These are phyloP conservation scores for Aeminium ludgeri DNA, from an alignment of 495 filamentous ascomycete genomes.

Conservation along the genomic window DNA sequence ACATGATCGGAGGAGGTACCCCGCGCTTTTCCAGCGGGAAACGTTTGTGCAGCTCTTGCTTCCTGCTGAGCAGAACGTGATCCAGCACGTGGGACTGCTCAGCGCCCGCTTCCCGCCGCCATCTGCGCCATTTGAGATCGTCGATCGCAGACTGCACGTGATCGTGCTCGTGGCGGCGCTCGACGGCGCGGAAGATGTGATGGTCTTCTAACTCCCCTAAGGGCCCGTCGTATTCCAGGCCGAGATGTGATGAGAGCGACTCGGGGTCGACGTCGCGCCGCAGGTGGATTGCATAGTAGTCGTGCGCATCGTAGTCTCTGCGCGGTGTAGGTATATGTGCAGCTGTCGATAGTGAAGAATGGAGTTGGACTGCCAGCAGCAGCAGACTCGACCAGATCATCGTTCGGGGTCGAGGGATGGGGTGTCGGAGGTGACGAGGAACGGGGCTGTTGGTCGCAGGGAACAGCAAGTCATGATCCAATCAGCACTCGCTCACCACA, in stretches of 20 bases:
- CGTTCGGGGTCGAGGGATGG: no score
- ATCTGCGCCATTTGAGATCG: constrained; percentile 38
- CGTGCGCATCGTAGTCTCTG: constrained; percentile 47
- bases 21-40: constrained; percentile 50
- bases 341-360: no score
- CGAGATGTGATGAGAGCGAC: constrained; percentile 55
- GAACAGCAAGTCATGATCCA: no score
- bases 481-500: no score
- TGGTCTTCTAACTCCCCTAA: constrained; percentile 69
- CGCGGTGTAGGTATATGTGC: no score
- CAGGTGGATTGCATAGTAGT: constrained; percentile 84
- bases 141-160: constrained; percentile 40
- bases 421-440: no score
- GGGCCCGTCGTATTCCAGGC: constrained; percentile 65
- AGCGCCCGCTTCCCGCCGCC: constrained; percentile 38
- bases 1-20: constrained; percentile 31
- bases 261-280: constrained; percentile 45
- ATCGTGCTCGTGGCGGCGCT: constrained; percentile 41
- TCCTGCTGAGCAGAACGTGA: constrained; percentile 61
- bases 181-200: constrained; percentile 62
- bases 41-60: constrained; percentile 54
- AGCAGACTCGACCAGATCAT: no score
- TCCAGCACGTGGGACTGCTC: constrained; percentile 44
- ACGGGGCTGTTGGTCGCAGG: no score
- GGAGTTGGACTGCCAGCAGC: no score